Conservation (phyloP, 2,329 filamentous ascomycete species). For the Cladosporium sp. region DNA sequence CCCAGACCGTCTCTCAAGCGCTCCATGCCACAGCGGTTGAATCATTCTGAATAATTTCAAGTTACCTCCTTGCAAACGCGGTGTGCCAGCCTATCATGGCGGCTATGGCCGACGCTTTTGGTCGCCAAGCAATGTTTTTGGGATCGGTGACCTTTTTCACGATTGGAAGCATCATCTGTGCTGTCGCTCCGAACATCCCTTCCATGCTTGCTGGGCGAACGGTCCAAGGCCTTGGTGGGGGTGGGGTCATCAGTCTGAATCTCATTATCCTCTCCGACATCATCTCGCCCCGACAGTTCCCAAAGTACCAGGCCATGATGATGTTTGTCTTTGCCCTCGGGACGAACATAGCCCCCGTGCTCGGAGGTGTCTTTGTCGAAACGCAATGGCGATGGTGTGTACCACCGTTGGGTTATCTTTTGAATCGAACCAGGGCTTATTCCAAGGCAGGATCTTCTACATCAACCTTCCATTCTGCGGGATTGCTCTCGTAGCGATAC, state of each 20-base stretch:
- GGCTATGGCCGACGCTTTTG: conserved; percentile 45
- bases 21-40: conserved; percentile 34
- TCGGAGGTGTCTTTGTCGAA: conserved; percentile 28
- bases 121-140: conserved; percentile 43
- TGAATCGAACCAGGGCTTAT: not conserved
- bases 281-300: conserved; percentile 25
- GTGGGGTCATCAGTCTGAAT: conserved; percentile 41
- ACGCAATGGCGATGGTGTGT: conserved; percentile 28
- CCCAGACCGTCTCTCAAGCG: conserved; percentile 21
- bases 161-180: conserved; percentile 43
- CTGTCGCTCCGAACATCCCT: conserved; percentile 33
- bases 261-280: conserved; percentile 42
- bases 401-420: not conserved
- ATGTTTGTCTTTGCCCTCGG: conserved; percentile 31
- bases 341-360: conserved; percentile 31
- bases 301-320: conserved; percentile 23
- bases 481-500: conserved; percentile 19
- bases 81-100: conserved; percentile 42
- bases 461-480: conserved; percentile 36
- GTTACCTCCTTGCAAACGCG: conserved; percentile 45
- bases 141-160: conserved; percentile 43
- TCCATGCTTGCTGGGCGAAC: conserved; percentile 40
- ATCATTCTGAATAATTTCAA: conserved; percentile 48
- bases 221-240: conserved; percentile 46
- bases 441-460: conserved; percentile 30